Conservation (phyloP, 164 flowering plant genomes). For the Santalum album region DNA sequence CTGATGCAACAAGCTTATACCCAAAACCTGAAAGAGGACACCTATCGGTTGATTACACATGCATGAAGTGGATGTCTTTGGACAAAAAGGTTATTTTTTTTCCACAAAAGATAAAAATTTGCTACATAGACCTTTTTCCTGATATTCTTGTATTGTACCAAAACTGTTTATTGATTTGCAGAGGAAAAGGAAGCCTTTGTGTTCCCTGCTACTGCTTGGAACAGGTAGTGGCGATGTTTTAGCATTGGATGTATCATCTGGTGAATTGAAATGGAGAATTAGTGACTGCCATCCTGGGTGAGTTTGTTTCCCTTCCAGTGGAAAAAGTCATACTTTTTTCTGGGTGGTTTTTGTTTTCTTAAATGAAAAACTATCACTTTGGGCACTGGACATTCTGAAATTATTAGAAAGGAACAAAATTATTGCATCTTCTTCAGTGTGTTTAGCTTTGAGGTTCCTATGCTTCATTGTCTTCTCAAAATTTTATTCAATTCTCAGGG, state of each 20-base stretch:
- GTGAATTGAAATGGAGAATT: constrained; percentile 73
- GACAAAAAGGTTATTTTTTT: constrained; percentile 51
- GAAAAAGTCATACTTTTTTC: not conserved
- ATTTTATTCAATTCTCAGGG: constrained; percentile 33
- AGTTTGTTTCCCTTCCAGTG: constrained; percentile 12
- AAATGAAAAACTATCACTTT: not conserved
- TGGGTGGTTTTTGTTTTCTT: not conserved
- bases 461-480: not conserved
- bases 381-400: too few species aligned
- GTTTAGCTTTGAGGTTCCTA: too few species aligned
- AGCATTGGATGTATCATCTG: constrained; percentile 77
- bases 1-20: constrained; percentile 29
- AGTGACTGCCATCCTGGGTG: constrained; percentile 95
- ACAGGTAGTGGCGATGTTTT: constrained; percentile 88
- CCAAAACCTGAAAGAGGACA: constrained; percentile 54
- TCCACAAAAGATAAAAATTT: not conserved
- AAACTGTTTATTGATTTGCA: constrained; percentile 19
- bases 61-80: constrained; percentile 79
- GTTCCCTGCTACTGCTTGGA: constrained; percentile 59
- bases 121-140: not conserved
- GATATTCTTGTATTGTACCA: not conserved
- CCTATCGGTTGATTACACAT: constrained; percentile 82
- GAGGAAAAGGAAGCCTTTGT: constrained; percentile 63
- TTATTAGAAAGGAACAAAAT: too few species aligned
- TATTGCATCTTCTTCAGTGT: too few species aligned